Percentiles rank a stretch among this genome's conserved stretches.
Conservation (phyloP, 306 rosid genomes). For the Lagenaria siceraria region DNA sequence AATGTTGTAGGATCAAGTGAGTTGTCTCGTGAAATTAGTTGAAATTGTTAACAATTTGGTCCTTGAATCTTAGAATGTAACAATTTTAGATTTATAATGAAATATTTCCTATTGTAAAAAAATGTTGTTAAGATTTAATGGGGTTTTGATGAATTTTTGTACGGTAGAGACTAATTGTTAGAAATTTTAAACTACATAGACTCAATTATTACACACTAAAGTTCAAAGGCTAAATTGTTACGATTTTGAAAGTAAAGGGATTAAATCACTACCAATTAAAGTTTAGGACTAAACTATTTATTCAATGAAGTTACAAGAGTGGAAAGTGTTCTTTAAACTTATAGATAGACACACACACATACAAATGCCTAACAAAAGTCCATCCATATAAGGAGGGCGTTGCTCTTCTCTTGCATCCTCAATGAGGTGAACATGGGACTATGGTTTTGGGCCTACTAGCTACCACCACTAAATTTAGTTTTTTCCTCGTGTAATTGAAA, state of each 20-base stretch:
- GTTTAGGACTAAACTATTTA: background rate
- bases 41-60: too few species aligned
- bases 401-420: background rate
- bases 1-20: too few species aligned
- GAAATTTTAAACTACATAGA: too few species aligned
- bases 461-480: background rate
- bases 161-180: too few species aligned
- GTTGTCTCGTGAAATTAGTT: too few species aligned
- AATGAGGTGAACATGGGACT: background rate
- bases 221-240: too few species aligned
- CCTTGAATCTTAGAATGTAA: background rate
- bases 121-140: background rate
- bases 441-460: background rate
- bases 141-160: background rate
- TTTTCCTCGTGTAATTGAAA: background rate
- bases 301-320: background rate
- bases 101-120: background rate
- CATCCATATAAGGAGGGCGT: background rate
- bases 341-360: too few species aligned
- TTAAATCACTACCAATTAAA: background rate
- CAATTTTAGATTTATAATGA: too few species aligned
- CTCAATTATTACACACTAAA: too few species aligned
- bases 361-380: background rate
- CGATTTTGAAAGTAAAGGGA: background rate
- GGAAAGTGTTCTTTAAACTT: too few species aligned